phyloP scores from a whole-genome alignment of 2,329 filamentous ascomycete species.

The Fusarium luffae region DNA sequence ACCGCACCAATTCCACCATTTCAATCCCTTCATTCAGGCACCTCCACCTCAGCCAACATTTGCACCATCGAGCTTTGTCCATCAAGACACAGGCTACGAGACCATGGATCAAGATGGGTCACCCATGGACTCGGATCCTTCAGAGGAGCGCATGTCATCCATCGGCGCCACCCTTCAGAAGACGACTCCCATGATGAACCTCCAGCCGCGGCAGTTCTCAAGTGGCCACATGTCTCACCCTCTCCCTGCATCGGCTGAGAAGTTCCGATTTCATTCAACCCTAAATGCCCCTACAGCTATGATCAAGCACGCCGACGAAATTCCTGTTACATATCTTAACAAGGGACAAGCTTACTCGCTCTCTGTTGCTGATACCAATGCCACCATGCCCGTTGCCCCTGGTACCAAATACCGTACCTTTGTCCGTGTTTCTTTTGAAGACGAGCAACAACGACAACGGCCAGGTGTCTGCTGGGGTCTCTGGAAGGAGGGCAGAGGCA shows the following conservation, averaged over 20 bases:
- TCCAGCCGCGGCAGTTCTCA: constrained; percentile 63
- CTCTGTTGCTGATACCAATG: constrained; percentile 81
- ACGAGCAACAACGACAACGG: constrained; percentile 89
- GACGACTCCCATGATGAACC: constrained; percentile 69
- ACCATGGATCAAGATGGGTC: constrained; percentile 80
- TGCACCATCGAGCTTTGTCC: constrained; percentile 82
- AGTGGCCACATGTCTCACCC: constrained; percentile 58
- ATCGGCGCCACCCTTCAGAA: constrained; percentile 72
- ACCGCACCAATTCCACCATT: constrained; percentile 71
- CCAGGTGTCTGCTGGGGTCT: constrained; percentile 86
- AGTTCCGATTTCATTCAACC: constrained; percentile 90
- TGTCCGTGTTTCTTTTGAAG: constrained; percentile 95
- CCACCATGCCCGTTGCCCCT: constrained; percentile 66
- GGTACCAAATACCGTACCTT: constrained; percentile 86
- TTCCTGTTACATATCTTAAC: constrained; percentile 97
- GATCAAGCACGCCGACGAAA: constrained; percentile 89
- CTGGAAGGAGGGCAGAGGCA: constrained; percentile 97
- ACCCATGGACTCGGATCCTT: constrained; percentile 68
- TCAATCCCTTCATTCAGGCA: constrained; percentile 76
- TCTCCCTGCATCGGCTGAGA: constrained; percentile 68
- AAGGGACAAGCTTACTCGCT: constrained; percentile 96
- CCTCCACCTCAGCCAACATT: constrained; percentile 70
- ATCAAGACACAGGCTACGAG: constrained; percentile 83
- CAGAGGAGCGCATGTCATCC: constrained; percentile 63
- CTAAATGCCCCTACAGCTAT: constrained; percentile 96